These are phyloP conservation scores for Suillus weaverae DNA, from an alignment of 768 basidiomycete species.

Conservation along the genomic window DNA sequence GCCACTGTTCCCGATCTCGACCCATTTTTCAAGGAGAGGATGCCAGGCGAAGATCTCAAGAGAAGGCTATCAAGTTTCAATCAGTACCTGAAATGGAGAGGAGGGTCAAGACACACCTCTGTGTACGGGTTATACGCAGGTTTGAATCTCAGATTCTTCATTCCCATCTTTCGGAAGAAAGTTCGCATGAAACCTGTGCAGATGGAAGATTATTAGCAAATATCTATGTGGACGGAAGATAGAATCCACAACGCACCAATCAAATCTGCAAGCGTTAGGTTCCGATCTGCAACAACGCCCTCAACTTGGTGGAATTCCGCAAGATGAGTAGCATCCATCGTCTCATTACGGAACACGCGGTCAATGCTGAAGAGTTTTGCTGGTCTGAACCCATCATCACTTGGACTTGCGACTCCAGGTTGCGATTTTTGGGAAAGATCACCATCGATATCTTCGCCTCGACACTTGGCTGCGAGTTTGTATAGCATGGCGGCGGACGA, in stretches of 20 bases:
- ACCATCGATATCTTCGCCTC: conserved; percentile 50
- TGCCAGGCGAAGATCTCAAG: conserved; percentile 99
- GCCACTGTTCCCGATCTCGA: conserved; percentile 97
- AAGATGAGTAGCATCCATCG: conserved; percentile 96
- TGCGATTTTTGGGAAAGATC: conserved; percentile 14
- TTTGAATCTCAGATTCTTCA: conserved; percentile 93
- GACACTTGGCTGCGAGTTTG: conserved; percentile 83
- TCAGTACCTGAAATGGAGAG: conserved; percentile 1
- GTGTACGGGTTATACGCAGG: conserved; percentile 99
- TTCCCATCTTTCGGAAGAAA: conserved; percentile 98
- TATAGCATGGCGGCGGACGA: conserved; percentile 93
- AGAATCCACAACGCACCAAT: conserved; percentile 60
- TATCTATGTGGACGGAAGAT: not conserved
- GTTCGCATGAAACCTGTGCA: conserved; percentile 91
- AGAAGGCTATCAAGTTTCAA: conserved; percentile 62
- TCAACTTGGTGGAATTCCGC: conserved; percentile 99
- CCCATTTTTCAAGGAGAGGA: conserved; percentile 89
- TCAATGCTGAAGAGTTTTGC: conserved; percentile 97
- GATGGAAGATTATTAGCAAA: not conserved
- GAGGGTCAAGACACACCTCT: conserved; percentile 52
- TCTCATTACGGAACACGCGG: conserved; percentile 97
- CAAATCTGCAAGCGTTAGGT: conserved; percentile 89
- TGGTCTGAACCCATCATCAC: conserved; percentile 79
- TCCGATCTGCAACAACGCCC: conserved; percentile 94
- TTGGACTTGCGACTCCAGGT: conserved; percentile 16